Evolutionary conservation across 116 monocot genomes (phyloP).

Genomic region (Papilionanthe hybrid): DNA sequence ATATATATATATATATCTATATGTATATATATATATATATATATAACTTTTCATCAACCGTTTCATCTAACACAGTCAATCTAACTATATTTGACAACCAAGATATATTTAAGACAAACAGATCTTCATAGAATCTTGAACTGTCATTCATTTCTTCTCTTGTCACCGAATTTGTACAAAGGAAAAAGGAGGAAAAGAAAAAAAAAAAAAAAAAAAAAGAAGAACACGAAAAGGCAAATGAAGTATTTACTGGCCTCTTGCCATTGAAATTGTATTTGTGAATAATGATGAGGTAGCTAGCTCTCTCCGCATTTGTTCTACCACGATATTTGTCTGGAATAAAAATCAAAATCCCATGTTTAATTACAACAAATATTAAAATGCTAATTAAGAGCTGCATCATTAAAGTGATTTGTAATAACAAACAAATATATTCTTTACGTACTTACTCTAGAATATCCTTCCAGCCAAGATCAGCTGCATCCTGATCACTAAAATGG

Average conservation of each 20-base stretch:
- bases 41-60: too few species aligned
- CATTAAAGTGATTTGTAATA: background rate
- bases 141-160: too few species aligned
- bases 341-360: background rate
- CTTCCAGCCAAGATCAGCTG: conserved; percentile 15
- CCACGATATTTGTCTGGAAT: conserved; percentile 3
- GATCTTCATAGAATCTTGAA: too few species aligned
- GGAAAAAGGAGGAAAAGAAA: background rate
- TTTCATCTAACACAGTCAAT: too few species aligned
- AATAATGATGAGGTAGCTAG: background rate
- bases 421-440: background rate
- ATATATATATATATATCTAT: too few species aligned
- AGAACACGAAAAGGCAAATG: too few species aligned
- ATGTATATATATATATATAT: too few species aligned
- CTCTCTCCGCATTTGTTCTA: background rate
- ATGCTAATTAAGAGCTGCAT: background rate
- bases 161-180: background rate
- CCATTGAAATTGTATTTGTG: background rate
- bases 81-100: background rate
- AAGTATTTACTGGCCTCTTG: background rate
- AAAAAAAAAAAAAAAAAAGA: background rate
- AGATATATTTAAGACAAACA: background rate
- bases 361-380: background rate
- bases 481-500: background rate
- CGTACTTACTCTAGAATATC: conserved; percentile 17